Evolutionary conservation across 805 yeast species (phyloP).

Genomic region (Kuraishia capsulata): DNA sequence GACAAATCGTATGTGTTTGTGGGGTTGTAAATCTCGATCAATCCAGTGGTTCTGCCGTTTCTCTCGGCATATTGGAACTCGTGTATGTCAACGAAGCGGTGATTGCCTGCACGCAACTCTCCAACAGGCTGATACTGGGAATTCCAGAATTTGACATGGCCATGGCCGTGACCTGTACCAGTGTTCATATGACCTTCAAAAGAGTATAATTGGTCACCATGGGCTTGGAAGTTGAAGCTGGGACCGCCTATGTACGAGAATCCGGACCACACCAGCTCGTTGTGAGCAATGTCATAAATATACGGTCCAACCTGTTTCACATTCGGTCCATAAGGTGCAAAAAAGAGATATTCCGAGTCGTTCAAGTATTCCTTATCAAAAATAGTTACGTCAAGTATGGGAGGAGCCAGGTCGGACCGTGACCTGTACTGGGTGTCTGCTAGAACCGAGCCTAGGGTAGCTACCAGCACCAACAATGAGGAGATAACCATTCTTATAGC

Average conservation of each 20-base stretch:
- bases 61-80: slow-evolving; percentile 25
- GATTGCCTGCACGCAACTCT: slow-evolving; percentile 26
- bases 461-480: no score
- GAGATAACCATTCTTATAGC: no score
- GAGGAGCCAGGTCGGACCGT: slow-evolving; percentile 26
- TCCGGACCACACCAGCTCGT: slow-evolving; percentile 29
- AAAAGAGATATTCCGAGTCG: slow-evolving; percentile 21
- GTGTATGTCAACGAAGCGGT: slow-evolving; percentile 24
- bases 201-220: slow-evolving; percentile 18
- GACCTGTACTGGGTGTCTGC: slow-evolving; percentile 15
- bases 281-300: slow-evolving; percentile 20
- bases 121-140: slow-evolving; percentile 19
- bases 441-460: background rate
- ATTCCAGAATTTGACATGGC: slow-evolving; percentile 23
- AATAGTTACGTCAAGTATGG: slow-evolving; percentile 22
- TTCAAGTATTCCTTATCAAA: slow-evolving; percentile 12
- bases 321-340: slow-evolving; percentile 24
- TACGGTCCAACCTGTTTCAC: slow-evolving; percentile 23
- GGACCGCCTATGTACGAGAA: slow-evolving; percentile 22
- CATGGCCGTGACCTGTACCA: slow-evolving; percentile 15
- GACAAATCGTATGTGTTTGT: slow-evolving; percentile 18
- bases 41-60: slow-evolving; percentile 13
- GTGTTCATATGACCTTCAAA: slow-evolving; percentile 26
- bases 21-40: slow-evolving; percentile 25
- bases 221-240: slow-evolving; percentile 23